A percentile compares a stretch with the other conserved stretches of the same genome.
Evolutionary conservation across 1,284 basidiomycete species (phyloP).

Genomic region (Cutaneotrichosporon cutaneum): DNA sequence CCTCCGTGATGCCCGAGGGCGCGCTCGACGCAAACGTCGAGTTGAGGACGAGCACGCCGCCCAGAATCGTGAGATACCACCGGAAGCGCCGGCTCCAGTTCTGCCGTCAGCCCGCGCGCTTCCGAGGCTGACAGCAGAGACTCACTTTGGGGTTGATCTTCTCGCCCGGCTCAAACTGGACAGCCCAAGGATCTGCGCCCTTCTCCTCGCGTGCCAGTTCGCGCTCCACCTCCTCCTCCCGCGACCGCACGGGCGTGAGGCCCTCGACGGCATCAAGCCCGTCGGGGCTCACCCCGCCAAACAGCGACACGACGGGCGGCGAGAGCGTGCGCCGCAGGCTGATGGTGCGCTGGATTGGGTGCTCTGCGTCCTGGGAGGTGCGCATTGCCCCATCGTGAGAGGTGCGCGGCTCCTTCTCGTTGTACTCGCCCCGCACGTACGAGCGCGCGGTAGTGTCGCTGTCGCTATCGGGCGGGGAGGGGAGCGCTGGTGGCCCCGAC

Average conservation of each 20-base stretch:
- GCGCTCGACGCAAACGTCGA: constrained; percentile 57
- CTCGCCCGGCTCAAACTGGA: constrained; percentile 50
- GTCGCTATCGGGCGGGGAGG: neutral
- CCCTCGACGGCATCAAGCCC: constrained; percentile 46
- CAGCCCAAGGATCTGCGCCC: constrained; percentile 44
- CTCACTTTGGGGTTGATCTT: constrained; percentile 50
- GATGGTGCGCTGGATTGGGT: no score
- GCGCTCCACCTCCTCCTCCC: constrained; percentile 43
- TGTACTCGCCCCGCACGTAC: no score
- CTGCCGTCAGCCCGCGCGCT: constrained; percentile 50
- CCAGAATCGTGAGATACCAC: constrained; percentile 65
- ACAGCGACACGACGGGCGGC: constrained; percentile 40
- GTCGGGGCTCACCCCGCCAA: constrained; percentile 42
- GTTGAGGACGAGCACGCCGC: constrained; percentile 66
- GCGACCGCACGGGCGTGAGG: constrained; percentile 38
- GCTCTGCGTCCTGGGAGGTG: no score
- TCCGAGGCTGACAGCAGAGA: neutral
- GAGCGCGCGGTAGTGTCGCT: neutral
- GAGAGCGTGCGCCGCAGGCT: neutral
- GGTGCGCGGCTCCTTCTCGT: no score
- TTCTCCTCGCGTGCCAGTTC: constrained; percentile 35
- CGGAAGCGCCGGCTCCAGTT: constrained; percentile 62
- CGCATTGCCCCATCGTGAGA: no score
- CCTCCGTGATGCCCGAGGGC: constrained; percentile 44
- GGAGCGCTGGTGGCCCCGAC: no score